Base-by-base conservation (phyloP, 768 basidiomycete species). In the Leucocoprinus sp. region DNA sequence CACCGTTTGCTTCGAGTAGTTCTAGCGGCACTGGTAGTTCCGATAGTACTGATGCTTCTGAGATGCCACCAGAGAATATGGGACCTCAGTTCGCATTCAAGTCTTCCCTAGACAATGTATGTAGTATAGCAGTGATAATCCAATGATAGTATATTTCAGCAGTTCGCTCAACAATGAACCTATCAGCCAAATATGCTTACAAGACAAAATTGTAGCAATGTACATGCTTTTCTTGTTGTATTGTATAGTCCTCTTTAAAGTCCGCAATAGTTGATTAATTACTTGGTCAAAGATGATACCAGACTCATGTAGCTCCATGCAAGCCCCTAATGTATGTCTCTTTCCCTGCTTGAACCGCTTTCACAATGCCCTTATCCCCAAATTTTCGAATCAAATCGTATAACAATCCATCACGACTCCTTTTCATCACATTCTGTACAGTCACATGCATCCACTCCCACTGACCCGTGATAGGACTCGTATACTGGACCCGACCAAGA, bases 71-170 rank as follows among this genome's bases (percentile, higher is more conserved):
- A n/a, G n/a, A n/a, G n/a, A n/a, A n/a, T n/a, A n/a, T n/a, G n/a
- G n/a, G n/a, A n/a, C n/a, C n/a, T n/a, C n/a, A n/a, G n/a, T n/a
- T n/a, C n/a, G n/a, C n/a, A n/a, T n/a, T n/a, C n/a, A n/a, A n/a
- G n/a, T n/a, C n/a, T n/a, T n/a, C n/a, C n/a, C n/a, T n/a, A n/a
- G n/a, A n/a, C n/a, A n/a, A n/a, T n/a, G n/a, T n/a, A n/a, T n/a
- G n/a, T n/a, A n/a, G n/a, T n/a, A n/a, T n/a, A n/a, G n/a, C n/a
- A n/a, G n/a, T n/a, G n/a, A n/a, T n/a, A n/a, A n/a, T n/a, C n/a
- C n/a, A n/a, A n/a, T n/a, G n/a, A n/a, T n/a, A n/a, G n/a, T 71
- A 70, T 47, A 62, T 72, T 2, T 69, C 72, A 22, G 70, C 67
- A 2, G 53, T 67, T 3, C 73, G 73, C 53, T 70, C 69, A 12